These are phyloP conservation scores for Panaeolus papilionaceus DNA, from an alignment of 768 basidiomycete genomes.

Conservation along the genomic window DNA sequence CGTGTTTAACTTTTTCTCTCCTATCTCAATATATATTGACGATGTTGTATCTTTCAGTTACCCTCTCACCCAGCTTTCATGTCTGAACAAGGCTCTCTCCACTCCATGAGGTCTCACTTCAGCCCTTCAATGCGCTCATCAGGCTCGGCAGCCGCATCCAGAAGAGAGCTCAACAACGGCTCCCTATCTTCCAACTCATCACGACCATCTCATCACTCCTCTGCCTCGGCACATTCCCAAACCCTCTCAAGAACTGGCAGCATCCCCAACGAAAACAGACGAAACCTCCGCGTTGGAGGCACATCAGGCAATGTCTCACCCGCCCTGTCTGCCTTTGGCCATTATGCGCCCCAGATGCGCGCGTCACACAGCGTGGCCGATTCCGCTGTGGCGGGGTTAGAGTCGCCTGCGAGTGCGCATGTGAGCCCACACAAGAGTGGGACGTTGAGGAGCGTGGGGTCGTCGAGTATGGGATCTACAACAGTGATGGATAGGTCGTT, in stretches of 20 bases:
- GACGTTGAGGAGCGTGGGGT: constrained; percentile 21
- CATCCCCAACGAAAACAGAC: constrained; percentile 59
- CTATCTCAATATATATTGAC: neutral
- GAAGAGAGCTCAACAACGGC: constrained; percentile 43
- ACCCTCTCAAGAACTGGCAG: constrained; percentile 58
- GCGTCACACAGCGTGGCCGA: constrained; percentile 25
- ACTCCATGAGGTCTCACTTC: constrained; percentile 66
- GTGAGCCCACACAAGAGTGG: constrained; percentile 12
- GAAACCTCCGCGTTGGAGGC: constrained; percentile 28
- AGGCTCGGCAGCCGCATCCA: constrained; percentile 59
- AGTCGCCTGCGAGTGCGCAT: constrained; percentile 19
- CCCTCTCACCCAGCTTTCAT: constrained; percentile 30
- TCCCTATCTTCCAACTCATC: constrained; percentile 62
- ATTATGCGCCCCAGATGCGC: constrained; percentile 28
- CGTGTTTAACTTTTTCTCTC: constrained; percentile 34
- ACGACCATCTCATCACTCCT: constrained; percentile 53
- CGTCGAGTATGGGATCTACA: constrained; percentile 31
- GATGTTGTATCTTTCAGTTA: constrained; percentile 15
- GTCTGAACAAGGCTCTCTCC: constrained; percentile 72
- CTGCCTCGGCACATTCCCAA: constrained; percentile 39
- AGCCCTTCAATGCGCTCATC: constrained; percentile 55
- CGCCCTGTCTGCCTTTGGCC: constrained; percentile 57
- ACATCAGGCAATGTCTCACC: constrained; percentile 46
- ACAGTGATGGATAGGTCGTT: constrained; percentile 26
- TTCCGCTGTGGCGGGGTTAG: constrained; percentile 22